These are phyloP conservation scores for Penicillium ochrochloron DNA, from an alignment of 495 filamentous ascomycete genomes.

Conservation along the genomic window DNA sequence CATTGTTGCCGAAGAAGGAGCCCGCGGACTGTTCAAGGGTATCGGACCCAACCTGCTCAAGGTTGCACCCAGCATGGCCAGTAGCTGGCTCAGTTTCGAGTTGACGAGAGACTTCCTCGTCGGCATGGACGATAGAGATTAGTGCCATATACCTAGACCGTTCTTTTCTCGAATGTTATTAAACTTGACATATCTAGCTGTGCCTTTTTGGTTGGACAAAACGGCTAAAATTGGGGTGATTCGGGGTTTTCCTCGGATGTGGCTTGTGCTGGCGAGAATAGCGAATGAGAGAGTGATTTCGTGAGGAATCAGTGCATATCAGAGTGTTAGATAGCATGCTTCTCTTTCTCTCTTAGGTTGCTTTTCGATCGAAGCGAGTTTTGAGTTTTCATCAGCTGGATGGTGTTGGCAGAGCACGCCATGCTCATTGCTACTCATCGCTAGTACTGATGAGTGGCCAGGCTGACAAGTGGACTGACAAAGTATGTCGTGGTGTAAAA, in stretches of 20 bases:
- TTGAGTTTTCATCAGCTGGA: background rate
- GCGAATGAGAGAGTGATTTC: background rate
- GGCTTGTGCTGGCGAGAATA: background rate
- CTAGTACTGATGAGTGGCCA: background rate
- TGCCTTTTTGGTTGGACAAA: background rate
- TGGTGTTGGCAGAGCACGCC: background rate
- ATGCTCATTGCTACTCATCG: background rate
- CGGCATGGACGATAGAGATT: conserved; percentile 50
- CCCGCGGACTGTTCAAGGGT: conserved; percentile 85
- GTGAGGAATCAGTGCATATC: too few relatives aligned
- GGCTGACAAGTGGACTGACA: background rate
- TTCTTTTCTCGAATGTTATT: background rate
- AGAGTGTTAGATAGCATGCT: too few relatives aligned
- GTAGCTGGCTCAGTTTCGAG: conserved; percentile 97
- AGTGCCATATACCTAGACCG: conserved; percentile 28
- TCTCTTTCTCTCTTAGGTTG: background rate
- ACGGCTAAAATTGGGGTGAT: too few relatives aligned
- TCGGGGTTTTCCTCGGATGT: too few relatives aligned
- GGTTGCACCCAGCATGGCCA: conserved; percentile 98
- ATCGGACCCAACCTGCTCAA: conserved; percentile 94
- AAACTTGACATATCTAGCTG: background rate
- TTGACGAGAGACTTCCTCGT: conserved; percentile 85
- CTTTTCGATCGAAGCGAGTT: background rate
- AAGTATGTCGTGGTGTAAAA: background rate
- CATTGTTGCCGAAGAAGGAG: conserved; percentile 79